These are phyloP conservation scores for Nakazawaea anatomiae DNA, from an alignment of 805 yeast species.

Conservation along the genomic window DNA sequence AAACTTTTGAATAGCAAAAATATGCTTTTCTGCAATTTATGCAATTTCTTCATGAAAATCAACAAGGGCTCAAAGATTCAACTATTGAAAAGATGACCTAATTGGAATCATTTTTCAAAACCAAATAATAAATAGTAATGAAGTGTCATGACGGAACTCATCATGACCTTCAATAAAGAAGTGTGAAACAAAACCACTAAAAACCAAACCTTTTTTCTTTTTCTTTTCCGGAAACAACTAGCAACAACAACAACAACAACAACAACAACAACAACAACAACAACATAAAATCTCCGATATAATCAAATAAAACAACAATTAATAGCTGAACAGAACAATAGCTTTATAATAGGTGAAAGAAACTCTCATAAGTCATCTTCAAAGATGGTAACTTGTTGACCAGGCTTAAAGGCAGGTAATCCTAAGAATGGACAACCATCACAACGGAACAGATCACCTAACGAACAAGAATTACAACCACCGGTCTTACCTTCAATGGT, in stretches of 20 bases:
- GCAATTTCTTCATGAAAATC: too few relatives aligned
- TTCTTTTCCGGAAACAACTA: background rate
- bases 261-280: background rate
- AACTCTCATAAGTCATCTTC: constrained; percentile 8
- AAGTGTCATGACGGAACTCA: too few relatives aligned
- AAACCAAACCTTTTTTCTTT: background rate
- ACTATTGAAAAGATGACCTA: too few relatives aligned
- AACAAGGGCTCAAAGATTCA: too few relatives aligned
- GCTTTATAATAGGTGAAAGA: background rate
- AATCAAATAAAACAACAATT: background rate
- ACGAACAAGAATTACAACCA: constrained; percentile 94
- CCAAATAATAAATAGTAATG: too few relatives aligned
- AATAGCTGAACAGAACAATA: background rate
- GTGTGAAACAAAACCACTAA: background rate
- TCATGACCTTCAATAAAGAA: background rate
- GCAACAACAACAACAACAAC: background rate
- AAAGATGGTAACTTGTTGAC: constrained; percentile 59
- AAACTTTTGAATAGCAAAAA: too few relatives aligned
- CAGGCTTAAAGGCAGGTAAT: constrained; percentile 97
- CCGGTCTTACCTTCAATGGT: constrained; percentile 97
- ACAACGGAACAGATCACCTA: constrained; percentile 98
- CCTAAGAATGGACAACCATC: constrained; percentile 98
- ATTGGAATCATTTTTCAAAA: too few relatives aligned
- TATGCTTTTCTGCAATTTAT: too few relatives aligned
- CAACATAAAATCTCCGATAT: too few relatives aligned